Conservation (phyloP, 257 asterid genomes). For the Nicotiana paniculata region DNA sequence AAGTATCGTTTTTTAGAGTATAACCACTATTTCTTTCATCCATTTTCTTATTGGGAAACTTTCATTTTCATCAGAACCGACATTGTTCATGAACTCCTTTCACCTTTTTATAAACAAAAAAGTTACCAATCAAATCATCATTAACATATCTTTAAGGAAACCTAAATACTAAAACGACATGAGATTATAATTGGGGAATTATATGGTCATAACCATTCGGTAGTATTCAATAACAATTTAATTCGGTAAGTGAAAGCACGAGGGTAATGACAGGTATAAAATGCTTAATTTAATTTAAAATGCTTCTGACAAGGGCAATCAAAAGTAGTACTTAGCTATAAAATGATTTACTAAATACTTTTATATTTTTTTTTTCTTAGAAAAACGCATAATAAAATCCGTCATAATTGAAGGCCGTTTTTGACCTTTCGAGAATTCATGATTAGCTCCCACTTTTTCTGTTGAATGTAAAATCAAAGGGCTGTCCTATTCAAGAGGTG, state of each 20-base stretch:
- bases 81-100: neutral
- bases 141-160: slow-evolving; percentile 15
- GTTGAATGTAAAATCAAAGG: neutral
- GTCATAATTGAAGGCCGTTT: neutral
- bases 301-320: neutral
- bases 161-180: slow-evolving; percentile 32
- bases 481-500: neutral
- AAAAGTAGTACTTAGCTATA: neutral
- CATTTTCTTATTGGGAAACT: neutral
- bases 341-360: neutral
- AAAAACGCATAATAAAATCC: neutral
- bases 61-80: neutral
- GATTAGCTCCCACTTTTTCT: neutral
- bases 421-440: neutral
- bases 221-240: neutral
- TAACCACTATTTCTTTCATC: no score
- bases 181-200: slow-evolving; percentile 4
- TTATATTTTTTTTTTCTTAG: neutral
- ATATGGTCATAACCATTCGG: slow-evolving; percentile 8
- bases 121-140: slow-evolving; percentile 10
- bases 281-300: neutral
- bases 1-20: no score
- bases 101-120: slow-evolving; percentile 8
- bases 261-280: slow-evolving; percentile 18
- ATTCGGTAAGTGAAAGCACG: slow-evolving; percentile 19